Percentiles rank a stretch among this genome's conserved stretches.
These are phyloP conservation scores for Rhododendron griersonianum DNA, from an alignment of 148 eudicot genomes.

Conservation along the genomic window DNA sequence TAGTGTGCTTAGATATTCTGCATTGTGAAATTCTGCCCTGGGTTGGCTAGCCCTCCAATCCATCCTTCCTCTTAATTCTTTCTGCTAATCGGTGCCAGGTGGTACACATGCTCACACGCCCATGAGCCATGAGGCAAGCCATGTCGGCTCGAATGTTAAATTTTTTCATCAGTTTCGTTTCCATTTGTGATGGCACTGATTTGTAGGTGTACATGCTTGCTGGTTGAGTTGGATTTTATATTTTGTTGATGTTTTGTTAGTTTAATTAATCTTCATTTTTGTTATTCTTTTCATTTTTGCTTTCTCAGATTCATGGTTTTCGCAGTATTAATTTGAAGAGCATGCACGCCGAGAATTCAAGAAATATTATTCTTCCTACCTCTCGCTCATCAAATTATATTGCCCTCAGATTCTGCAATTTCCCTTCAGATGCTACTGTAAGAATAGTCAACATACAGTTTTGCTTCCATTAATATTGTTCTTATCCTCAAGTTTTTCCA, in stretches of 20 bases:
- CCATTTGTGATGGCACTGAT: not conserved
- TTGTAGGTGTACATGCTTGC: not conserved
- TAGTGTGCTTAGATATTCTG: not conserved
- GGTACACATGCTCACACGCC: not conserved
- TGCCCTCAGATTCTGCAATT: slow-evolving; percentile 62
- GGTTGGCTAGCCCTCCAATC: not conserved
- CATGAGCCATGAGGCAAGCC: not conserved
- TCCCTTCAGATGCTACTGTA: slow-evolving; percentile 45
- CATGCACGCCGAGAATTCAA: slow-evolving; percentile 70
- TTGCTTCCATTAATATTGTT: not conserved
- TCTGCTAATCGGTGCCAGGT: not conserved
- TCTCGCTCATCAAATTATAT: slow-evolving; percentile 79
- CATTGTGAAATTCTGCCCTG: not conserved
- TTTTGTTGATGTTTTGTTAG: not conserved
- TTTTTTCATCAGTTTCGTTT: not conserved
- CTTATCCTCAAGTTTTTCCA: not conserved
- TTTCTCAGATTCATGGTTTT: slow-evolving; percentile 79
- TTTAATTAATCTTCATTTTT: not conserved
- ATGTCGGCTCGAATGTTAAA: not conserved
- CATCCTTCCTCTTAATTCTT: not conserved
- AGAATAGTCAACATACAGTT: slow-evolving; percentile 19
- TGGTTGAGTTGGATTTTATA: not conserved
- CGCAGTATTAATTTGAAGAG: slow-evolving; percentile 96
- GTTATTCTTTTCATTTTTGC: slow-evolving; percentile 19
- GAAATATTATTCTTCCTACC: slow-evolving; percentile 62